phyloP scores from a whole-genome alignment of 2,329 filamentous ascomycete genomes.

The Monosporascus sp. region DNA sequence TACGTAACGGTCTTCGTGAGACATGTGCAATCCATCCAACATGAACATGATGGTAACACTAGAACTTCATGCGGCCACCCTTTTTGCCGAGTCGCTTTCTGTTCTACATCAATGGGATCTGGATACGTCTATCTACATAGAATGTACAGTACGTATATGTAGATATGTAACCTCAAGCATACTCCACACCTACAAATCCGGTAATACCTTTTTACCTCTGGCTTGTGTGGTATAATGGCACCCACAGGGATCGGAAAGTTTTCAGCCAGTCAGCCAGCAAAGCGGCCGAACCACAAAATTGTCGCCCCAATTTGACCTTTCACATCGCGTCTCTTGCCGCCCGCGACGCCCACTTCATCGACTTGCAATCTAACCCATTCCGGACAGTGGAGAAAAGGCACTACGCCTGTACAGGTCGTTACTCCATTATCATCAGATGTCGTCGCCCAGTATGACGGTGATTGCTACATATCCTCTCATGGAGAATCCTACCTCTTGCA shows the following conservation, averaged over 20 bases:
- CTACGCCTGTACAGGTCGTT: too few species aligned
- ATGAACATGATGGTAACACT: background rate
- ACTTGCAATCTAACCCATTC: conserved; percentile 18
- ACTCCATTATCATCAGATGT: too few species aligned
- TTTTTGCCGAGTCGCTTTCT: background rate
- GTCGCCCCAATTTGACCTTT: conserved; percentile 33
- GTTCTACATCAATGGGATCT: background rate
- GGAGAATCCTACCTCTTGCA: too few species aligned
- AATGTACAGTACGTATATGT: background rate
- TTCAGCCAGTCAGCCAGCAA: conserved; percentile 21
- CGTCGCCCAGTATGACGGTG: too few species aligned
- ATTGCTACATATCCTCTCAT: too few species aligned
- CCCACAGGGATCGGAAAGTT: conserved; percentile 25
- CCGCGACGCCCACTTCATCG: conserved; percentile 22
- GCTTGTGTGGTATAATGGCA: background rate
- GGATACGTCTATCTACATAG: too few species aligned
- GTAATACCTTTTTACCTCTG: too few species aligned
- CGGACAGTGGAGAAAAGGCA: background rate
- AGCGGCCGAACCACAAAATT: conserved; percentile 24
- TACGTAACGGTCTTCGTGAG: too few species aligned
- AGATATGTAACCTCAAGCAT: background rate
- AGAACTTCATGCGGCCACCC: background rate
- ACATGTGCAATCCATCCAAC: too few species aligned
- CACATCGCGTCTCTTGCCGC: conserved; percentile 38
- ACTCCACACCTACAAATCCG: background rate